phyloP scores from a whole-genome alignment of 1,139 yeast species.

The Taphrina wiesneri region DNA sequence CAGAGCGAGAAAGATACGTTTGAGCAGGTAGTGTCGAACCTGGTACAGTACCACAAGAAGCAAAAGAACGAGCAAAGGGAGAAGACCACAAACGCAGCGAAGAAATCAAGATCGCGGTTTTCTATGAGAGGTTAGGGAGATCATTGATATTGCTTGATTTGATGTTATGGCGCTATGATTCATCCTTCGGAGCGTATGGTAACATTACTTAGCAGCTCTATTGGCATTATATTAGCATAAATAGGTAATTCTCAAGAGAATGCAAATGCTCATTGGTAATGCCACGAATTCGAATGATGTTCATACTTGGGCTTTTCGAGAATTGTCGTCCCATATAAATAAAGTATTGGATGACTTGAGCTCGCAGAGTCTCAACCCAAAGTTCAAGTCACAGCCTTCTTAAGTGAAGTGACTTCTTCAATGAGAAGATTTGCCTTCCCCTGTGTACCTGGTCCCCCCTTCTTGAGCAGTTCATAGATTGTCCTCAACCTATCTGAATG shows the following conservation, averaged over 20 bases:
- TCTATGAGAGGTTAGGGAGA: constrained; percentile 7
- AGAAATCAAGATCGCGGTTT: constrained; percentile 18
- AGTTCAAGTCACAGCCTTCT: not conserved
- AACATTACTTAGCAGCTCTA: not conserved
- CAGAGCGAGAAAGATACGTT: constrained; percentile 61
- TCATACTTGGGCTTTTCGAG: no score
- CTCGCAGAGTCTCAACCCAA: not conserved
- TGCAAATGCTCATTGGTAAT: no score
- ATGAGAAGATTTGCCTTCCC: constrained; percentile 24
- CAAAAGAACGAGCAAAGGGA: constrained; percentile 26
- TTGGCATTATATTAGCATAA: not conserved
- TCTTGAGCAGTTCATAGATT: not conserved
- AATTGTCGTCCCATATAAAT: no score
- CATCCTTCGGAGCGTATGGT: not conserved
- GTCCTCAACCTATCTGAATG: constrained; percentile 7
- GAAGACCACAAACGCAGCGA: not conserved
- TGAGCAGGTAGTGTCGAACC: constrained; percentile 68
- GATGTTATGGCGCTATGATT: not conserved
- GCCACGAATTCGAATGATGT: no score
- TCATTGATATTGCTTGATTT: not conserved
- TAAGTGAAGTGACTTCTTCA: not conserved
- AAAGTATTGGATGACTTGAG: not conserved
- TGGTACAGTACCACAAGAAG: constrained; percentile 47
- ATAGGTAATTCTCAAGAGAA: no score
- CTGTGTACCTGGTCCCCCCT: constrained; percentile 12